Percentiles rank a stretch among this genome's conserved stretches.
phyloP scores from a whole-genome alignment of 306 rosid genomes.

The Phaseolus lunatus region DNA sequence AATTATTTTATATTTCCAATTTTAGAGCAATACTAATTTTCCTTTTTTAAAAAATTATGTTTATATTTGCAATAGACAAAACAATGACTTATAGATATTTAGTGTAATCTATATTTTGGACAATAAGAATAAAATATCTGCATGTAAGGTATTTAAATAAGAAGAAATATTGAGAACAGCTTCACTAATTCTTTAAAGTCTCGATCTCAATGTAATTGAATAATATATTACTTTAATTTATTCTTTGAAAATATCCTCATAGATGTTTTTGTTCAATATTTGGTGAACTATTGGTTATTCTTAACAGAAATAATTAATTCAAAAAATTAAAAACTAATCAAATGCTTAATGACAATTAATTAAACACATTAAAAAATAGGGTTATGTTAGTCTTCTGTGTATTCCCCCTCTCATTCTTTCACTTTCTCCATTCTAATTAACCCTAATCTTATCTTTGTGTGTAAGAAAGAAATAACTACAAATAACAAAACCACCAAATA shows the following conservation, averaged over 20 bases:
- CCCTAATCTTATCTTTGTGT: not conserved
- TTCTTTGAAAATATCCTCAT: not conserved
- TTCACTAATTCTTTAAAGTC: no score
- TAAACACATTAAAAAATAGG: not conserved
- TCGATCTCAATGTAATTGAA: no score
- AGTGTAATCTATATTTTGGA: no score
- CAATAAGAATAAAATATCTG: no score
- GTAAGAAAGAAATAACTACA: conserved; percentile 15
- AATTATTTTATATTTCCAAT: no score
- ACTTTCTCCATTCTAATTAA: not conserved
- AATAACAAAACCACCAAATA: not conserved
- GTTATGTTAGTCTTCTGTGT: not conserved
- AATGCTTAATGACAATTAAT: not conserved
- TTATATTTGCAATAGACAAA: no score
- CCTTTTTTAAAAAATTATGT: no score
- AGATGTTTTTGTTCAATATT: not conserved
- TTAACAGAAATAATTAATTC: not conserved
- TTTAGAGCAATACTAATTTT: no score
- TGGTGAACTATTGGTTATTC: not conserved
- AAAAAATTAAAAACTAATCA: not conserved
- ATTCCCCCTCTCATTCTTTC: not conserved
- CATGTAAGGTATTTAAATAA: no score
- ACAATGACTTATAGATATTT: no score
- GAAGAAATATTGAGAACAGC: no score
- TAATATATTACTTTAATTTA: not conserved